A percentile compares a stretch with the other conserved stretches of the same genome.
phyloP scores from a whole-genome alignment of 208 protist genomes.

The Trypanosoma caninum region DNA sequence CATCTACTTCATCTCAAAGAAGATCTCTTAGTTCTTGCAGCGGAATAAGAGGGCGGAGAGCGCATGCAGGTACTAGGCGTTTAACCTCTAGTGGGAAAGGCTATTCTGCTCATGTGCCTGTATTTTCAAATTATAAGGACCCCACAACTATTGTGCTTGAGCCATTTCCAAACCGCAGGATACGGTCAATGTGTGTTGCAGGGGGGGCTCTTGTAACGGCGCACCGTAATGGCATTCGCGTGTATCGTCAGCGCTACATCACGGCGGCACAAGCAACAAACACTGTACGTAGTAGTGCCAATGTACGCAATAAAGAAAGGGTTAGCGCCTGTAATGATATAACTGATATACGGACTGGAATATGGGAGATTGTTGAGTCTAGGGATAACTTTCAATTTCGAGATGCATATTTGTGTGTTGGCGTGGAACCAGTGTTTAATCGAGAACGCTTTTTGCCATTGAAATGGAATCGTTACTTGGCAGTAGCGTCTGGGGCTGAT shows the following conservation, averaged over 20 bases:
- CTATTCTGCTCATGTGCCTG: constrained; percentile 26
- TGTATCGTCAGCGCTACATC: constrained; percentile 31
- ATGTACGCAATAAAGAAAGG: not conserved
- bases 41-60: not conserved
- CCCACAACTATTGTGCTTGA: constrained; percentile 36
- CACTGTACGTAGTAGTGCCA: not conserved
- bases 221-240: constrained; percentile 44
- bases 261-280: not conserved
- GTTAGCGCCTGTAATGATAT: not conserved
- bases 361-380: constrained; percentile 42
- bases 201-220: constrained; percentile 33
- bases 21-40: not conserved
- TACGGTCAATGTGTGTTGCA: constrained; percentile 29
- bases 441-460: constrained; percentile 7
- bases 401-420: constrained; percentile 53
- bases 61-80: not conserved
- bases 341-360: constrained; percentile 24
- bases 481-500: constrained; percentile 52
- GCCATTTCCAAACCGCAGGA: constrained; percentile 37
- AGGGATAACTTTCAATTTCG: constrained; percentile 32
- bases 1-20: not conserved
- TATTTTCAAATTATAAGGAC: constrained; percentile 20
- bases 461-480: constrained; percentile 56
- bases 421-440: constrained; percentile 22
- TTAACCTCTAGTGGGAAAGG: not conserved